Base-by-base conservation (phyloP, 345 rosid genomes). In the Carallia brachiata region DNA sequence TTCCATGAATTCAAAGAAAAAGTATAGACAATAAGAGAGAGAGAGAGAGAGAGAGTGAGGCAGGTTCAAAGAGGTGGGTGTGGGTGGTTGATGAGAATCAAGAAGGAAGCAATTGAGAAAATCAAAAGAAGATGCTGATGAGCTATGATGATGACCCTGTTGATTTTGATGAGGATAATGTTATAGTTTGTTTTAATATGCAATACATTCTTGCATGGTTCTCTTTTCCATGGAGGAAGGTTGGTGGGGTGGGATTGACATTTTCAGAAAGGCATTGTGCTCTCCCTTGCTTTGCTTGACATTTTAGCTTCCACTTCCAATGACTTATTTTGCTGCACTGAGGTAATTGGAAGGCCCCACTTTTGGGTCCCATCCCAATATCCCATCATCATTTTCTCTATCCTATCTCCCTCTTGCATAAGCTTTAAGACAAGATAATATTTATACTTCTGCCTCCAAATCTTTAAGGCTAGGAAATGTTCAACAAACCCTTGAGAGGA, bases 1-100 rank as follows among this genome's bases (percentile, higher is more conserved):
- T 30, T 72, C 72, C 86, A 84, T 84, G 82, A 82, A 82, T 84
- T 83, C 75, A 70, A 78, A 79, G 83, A 56, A 40, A 85, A 80
- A 40, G 79, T 58, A 73, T 65, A 64, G 67, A 12, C 32, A 23
- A 9, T 3, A 13, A 18, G 52, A 13, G 30, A 12, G 32, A 55
- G n/a, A 32, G 18, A 61, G 36, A 31, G 62, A 31, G 30, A 54
- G 16, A 71, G 62, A 75, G 66, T 70, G 72, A 75, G 70, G 83
- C 78, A 64, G 81, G 76, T 72, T 73, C 76, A 68, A 28, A 68
- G 77, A 63, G 72, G 72, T 69, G 75, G 79, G 79, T 52, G 68
- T 47, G 73, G 69, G 83, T 69, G 40, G 81, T 84, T 59, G 88
- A 84, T 84, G 64, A 69, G 73, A 69, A 73, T 56, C 61, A 75